Evolutionary conservation across 192 early-diverging fungal genomes (phyloP), one percentile per base, ranked within the genome.

Genomic region (Rhizophagus sp.): DNA sequence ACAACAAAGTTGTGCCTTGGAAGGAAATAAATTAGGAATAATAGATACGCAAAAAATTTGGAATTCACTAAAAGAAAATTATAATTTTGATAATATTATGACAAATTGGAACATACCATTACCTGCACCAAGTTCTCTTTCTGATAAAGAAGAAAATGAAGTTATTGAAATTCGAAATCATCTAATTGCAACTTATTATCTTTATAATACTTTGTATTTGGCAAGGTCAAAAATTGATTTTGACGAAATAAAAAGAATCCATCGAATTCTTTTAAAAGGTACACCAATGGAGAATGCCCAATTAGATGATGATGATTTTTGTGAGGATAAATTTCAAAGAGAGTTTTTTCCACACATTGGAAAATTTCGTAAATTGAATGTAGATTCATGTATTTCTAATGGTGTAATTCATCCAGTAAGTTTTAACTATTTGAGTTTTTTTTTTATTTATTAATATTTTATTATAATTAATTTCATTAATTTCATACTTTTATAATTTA

Each of bases 1-100:
- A 65, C 36, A 76, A 11, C 36, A 33, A 64, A 76, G 75, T 76
- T 76, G 75, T 25, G 75, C 61, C 2, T 63, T 76, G 30, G 64
- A 68, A 52, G 63, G 36, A 33, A 78, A 78, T 47, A 50, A 9
- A 25, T 66, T 78, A 30, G 24, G 22, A 33, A 8, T 62, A 24
- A 61, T 4, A 76, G 76, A 78, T 30, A 49, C 44, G 17, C 41
- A 30, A 67, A 27, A 57, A 67, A 12, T 77, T 77, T 77, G 76
- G 39, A 67, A 77, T 7, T 66, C 15, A 4, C 39, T 78, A 25
- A 66, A 25, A 5, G 27, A 24, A 39, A 64, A 49, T 4, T 78
- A 39, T 22, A 36, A 49, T 64, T 67, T 78, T 47, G 39, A 78
- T 36, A 11, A 47, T 24, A 65, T 76, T 76, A 22, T 76, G 22